Conservation (phyloP, 129 eudicot genomes). For the Silybum marianum region DNA sequence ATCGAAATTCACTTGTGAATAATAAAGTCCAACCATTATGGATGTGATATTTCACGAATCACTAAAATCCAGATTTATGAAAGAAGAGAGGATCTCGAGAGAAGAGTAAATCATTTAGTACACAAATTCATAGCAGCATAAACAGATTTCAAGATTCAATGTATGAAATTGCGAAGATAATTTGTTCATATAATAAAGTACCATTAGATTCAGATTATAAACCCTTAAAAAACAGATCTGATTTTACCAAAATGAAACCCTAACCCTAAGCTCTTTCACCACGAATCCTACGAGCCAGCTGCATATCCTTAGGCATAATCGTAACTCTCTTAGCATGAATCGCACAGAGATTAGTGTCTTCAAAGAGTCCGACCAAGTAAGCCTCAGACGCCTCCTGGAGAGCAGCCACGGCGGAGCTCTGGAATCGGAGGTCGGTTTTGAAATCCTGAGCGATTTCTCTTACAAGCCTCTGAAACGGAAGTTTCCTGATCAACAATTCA, state of each 20-base stretch:
- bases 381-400: slow-evolving; percentile 24
- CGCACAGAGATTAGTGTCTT: slow-evolving; percentile 5
- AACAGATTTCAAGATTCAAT: not conserved
- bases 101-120: not conserved
- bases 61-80: no score
- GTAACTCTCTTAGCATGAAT: slow-evolving; percentile 19
- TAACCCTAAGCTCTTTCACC: slow-evolving; percentile 23
- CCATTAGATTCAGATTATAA: not conserved
- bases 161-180: not conserved
- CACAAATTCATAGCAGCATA: not conserved
- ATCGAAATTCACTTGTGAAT: no score
- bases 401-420: not conserved
- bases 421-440: slow-evolving; percentile 29
- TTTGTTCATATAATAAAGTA: not conserved
- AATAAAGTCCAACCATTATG: no score
- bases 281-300: slow-evolving; percentile 36
- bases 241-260: not conserved
- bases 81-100: no score
- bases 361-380: not conserved
- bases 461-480: slow-evolving; percentile 25
- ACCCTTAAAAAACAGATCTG: not conserved
- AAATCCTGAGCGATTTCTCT: slow-evolving; percentile 36
- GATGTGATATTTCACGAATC: no score
- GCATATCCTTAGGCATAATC: slow-evolving; percentile 40
- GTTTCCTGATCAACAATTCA: slow-evolving; percentile 10